phyloP scores from a whole-genome alignment of 192 early-diverging fungal species.

The Backusella psychrophila region DNA sequence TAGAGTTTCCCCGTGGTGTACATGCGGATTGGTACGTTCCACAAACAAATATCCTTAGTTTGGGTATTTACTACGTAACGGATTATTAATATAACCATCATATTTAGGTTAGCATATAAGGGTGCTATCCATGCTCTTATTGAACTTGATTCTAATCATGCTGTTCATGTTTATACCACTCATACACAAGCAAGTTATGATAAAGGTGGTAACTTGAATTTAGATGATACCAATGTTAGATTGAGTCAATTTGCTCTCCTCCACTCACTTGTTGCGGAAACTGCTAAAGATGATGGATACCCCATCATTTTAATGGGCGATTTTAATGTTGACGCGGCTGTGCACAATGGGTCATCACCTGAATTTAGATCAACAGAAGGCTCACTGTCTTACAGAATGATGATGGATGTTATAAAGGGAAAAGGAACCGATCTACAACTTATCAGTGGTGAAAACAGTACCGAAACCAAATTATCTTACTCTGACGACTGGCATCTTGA shows the following conservation, averaged over 20 bases:
- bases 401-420: conserved; percentile 56
- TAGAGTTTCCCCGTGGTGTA: conserved; percentile 65
- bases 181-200: conserved; percentile 81
- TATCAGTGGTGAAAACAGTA: not conserved
- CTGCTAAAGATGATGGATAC: conserved; percentile 31
- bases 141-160: conserved; percentile 37
- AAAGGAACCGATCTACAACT: conserved; percentile 19
- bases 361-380: conserved; percentile 32
- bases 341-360: conserved; percentile 14
- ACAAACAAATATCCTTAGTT: not conserved
- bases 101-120: conserved; percentile 56
- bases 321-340: conserved; percentile 63
- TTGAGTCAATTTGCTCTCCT: conserved; percentile 62
- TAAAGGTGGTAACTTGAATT: conserved; percentile 40
- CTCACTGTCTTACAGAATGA: conserved; percentile 48
- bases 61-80: too few relatives aligned
- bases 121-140: conserved; percentile 78
- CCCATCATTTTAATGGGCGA: conserved; percentile 39
- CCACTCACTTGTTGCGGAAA: conserved; percentile 58
- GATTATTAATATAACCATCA: not conserved
- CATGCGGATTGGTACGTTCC: conserved; percentile 64
- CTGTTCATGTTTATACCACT: conserved; percentile 76
- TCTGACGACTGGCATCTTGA: not conserved
- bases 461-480: not conserved
- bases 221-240: conserved; percentile 55